Evolutionary conservation across 345 rosid genomes (phyloP), one percentile per base, ranked within the genome.

Genomic region (Mangifera indica): DNA sequence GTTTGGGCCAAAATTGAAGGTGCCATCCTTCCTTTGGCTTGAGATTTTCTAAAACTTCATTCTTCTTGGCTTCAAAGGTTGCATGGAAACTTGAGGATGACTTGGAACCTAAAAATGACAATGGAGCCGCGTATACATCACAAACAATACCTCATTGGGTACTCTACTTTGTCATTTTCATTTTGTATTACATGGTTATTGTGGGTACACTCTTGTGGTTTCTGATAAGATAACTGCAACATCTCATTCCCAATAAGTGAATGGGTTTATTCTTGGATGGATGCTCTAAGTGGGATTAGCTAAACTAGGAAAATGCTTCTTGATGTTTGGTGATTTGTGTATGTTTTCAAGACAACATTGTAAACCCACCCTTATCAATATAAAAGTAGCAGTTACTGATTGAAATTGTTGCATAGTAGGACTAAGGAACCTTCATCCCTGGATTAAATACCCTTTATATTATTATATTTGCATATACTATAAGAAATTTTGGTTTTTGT

Each of bases 261-360:
- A 66, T 66, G 98, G 99, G 51, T 95, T 89, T 75, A 84, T 94
- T 71, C 99, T 98, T 34, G 99, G 98, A 52, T 92, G 99, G 99
- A 95, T 92, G 99, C 96, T 95, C 60, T 90, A 81, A 90, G 63
- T 34, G 37, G 37, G 6, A n/a, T 55, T 72, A 18, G 26, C 51
- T 17, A 32, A 3, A 2, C 29, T 15, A 37, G 60, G 24, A 52
- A 63, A 60, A 63, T 63, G 72, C 51, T 67, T 77, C 80, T 60
- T 42, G 63, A 66, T 67, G 76, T 54, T 62, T 69, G 77, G 70
- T 55, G 76, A 65, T 56, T 24, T 72, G 81, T 80, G 75, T 75
- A 81, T 80, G 77, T 51, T 77, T 73, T 78, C 77, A 73, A 67
- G 73, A 65, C 72, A 76, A 76, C 44, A 44, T 65, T 58, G 26